phyloP scores from a whole-genome alignment of 805 yeast species.

The Nakazawaea ambrosiae region DNA sequence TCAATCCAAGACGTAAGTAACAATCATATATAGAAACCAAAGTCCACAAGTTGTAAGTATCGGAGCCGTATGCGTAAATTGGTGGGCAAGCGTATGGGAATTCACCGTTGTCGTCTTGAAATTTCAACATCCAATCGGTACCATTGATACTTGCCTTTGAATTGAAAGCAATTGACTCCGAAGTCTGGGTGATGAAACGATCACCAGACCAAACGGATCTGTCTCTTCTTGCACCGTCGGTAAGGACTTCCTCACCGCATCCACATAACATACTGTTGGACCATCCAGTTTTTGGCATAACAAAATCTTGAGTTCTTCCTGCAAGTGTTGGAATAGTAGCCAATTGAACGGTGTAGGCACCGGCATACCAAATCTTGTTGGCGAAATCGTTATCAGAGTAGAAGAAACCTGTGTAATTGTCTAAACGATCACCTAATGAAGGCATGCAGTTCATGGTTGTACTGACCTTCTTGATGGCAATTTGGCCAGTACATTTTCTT shows the following conservation, averaged over 20 bases:
- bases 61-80: conserved; percentile 10
- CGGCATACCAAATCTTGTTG: conserved; percentile 37
- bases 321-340: conserved; percentile 37
- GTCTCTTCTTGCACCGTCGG: conserved; percentile 12
- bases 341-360: conserved; percentile 28
- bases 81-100: conserved; percentile 12
- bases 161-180: conserved; percentile 17
- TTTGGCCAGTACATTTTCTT: conserved; percentile 27
- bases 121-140: conserved; percentile 18
- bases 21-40: conserved; percentile 5
- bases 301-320: conserved; percentile 27
- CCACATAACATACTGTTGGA: conserved; percentile 15
- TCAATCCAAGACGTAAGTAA: conserved; percentile 1
- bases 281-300: conserved; percentile 34
- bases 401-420: conserved; percentile 9
- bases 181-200: conserved; percentile 8
- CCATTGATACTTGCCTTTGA: conserved; percentile 22
- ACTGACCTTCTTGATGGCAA: conserved; percentile 4
- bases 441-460: conserved; percentile 12
- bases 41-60: conserved; percentile 12
- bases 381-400: conserved; percentile 35
- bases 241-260: conserved; percentile 13
- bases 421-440: conserved; percentile 10
- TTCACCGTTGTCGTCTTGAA: conserved; percentile 7
- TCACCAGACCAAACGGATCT: conserved; percentile 14